Percentiles rank a stretch among this genome's conserved stretches.
Evolutionary conservation across 2,329 filamentous ascomycete species (phyloP).

Genomic region (Diaporthe helianthi): DNA sequence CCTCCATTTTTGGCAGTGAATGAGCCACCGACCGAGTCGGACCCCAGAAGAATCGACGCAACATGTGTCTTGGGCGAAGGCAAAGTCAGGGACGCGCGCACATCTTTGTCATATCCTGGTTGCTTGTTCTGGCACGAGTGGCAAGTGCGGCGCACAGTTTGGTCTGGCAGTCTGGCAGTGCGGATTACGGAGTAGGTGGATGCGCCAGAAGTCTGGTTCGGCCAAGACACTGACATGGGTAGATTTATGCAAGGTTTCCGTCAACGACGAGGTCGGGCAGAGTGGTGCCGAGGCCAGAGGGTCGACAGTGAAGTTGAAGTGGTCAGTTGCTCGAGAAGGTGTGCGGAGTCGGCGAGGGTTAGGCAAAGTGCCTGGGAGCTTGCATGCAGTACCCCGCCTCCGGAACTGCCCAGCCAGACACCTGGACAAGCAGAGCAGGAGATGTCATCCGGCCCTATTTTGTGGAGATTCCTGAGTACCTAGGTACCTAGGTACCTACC

Average conservation of each 20-base stretch:
- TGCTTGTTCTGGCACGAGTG: background rate
- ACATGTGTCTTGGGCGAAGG: background rate
- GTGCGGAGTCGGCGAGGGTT: background rate
- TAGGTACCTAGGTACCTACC: too few relatives aligned
- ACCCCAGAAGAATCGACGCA: slow-evolving; percentile 17
- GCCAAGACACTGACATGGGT: slow-evolving; percentile 14
- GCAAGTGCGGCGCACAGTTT: background rate
- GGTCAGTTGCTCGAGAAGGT: background rate
- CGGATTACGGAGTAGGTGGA: background rate
- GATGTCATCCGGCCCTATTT: slow-evolving; percentile 20
- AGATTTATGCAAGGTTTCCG: slow-evolving; percentile 20
- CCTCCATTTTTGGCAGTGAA: background rate
- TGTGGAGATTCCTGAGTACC: slow-evolving; percentile 4
- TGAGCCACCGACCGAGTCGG: background rate
- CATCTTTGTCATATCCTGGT: background rate
- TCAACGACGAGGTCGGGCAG: slow-evolving; percentile 10
- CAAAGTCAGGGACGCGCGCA: background rate
- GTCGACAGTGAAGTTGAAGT: background rate
- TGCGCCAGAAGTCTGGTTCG: slow-evolving; percentile 12
- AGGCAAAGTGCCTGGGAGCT: background rate
- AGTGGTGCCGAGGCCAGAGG: slow-evolving; percentile 1
- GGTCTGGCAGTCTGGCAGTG: background rate
- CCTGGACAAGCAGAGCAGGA: background rate
- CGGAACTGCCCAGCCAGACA: slow-evolving; percentile 7
- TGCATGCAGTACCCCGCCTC: slow-evolving; percentile 21